These are phyloP conservation scores for Cyclotella atomus DNA, from an alignment of 108 stramenopile genomes.

Conservation along the genomic window DNA sequence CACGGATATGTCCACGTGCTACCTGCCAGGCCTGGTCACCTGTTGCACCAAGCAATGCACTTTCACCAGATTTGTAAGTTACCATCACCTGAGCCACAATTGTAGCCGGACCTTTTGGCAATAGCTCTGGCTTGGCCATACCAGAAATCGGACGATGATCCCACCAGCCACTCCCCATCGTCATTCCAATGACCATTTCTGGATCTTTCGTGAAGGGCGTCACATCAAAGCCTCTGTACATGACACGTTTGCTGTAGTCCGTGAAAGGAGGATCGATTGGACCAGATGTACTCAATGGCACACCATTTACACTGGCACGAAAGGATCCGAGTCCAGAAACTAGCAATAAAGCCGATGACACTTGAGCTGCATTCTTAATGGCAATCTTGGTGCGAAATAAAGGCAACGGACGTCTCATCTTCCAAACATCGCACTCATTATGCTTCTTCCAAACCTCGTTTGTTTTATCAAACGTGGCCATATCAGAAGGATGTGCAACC, in stretches of 20 bases:
- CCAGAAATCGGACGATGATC: slow-evolving; percentile 43
- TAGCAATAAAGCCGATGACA: slow-evolving; percentile 40
- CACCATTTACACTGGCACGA: slow-evolving; percentile 44
- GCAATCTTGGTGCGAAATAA: slow-evolving; percentile 27
- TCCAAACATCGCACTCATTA: slow-evolving; percentile 32
- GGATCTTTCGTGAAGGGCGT: slow-evolving; percentile 24
- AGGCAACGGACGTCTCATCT: slow-evolving; percentile 28
- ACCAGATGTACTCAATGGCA: slow-evolving; percentile 42
- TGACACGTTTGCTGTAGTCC: slow-evolving; percentile 48
- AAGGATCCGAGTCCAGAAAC: slow-evolving; percentile 47
- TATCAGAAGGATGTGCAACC: slow-evolving; percentile 35
- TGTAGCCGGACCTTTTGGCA: slow-evolving; percentile 32
- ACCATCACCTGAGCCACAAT: slow-evolving; percentile 35
- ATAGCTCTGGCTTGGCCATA: slow-evolving; percentile 31
- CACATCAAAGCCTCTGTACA: slow-evolving; percentile 51
- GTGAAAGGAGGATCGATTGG: slow-evolving; percentile 50
- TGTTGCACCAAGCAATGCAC: slow-evolving; percentile 7
- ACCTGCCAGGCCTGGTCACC: slow-evolving; percentile 28
- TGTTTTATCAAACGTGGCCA: slow-evolving; percentile 23
- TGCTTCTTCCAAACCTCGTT: not conserved
- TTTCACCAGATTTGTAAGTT: slow-evolving; percentile 14
- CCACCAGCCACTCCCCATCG: slow-evolving; percentile 52
- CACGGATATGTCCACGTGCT: slow-evolving; percentile 29
- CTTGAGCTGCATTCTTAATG: not conserved
- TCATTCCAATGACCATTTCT: slow-evolving; percentile 27